A percentile compares a stretch with the other conserved stretches of the same genome.
phyloP scores from a whole-genome alignment of 1,284 basidiomycete genomes.

The Naganishia cerealis region DNA sequence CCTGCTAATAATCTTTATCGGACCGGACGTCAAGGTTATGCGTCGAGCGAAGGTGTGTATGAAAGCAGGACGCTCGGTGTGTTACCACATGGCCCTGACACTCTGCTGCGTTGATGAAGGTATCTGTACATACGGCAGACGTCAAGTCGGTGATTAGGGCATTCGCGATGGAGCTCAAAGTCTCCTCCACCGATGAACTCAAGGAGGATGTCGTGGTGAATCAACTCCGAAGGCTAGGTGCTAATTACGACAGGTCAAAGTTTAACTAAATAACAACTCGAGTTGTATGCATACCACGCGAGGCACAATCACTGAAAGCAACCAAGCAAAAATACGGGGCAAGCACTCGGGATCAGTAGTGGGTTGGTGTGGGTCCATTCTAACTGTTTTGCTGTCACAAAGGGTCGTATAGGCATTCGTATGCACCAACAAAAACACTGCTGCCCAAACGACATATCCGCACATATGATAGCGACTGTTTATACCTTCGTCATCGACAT shows the following conservation, averaged over 20 bases:
- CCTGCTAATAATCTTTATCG: slow-evolving; percentile 85
- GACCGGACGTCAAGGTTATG: slow-evolving; percentile 76
- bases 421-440: too few relatives aligned
- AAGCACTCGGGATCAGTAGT: too few relatives aligned
- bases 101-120: slow-evolving; percentile 57
- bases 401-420: too few relatives aligned
- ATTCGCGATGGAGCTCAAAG: slow-evolving; percentile 81
- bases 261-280: slow-evolving; percentile 44
- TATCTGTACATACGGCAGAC: slow-evolving; percentile 81
- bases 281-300: background rate
- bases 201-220: slow-evolving; percentile 63
- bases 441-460: background rate
- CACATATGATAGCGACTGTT: background rate
- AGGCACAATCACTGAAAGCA: background rate
- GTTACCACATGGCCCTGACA: background rate
- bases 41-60: slow-evolving; percentile 73
- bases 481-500: background rate
- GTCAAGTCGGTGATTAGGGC: slow-evolving; percentile 75
- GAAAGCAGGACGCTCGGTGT: slow-evolving; percentile 36
- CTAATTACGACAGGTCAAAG: slow-evolving; percentile 54
- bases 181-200: slow-evolving; percentile 74
- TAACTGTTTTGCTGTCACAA: too few relatives aligned
- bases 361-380: too few relatives aligned
- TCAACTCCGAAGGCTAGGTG: slow-evolving; percentile 34
- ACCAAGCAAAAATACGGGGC: too few relatives aligned